phyloP scores from a whole-genome alignment of 2,329 filamentous ascomycete species.

The Alternaria sp. region DNA sequence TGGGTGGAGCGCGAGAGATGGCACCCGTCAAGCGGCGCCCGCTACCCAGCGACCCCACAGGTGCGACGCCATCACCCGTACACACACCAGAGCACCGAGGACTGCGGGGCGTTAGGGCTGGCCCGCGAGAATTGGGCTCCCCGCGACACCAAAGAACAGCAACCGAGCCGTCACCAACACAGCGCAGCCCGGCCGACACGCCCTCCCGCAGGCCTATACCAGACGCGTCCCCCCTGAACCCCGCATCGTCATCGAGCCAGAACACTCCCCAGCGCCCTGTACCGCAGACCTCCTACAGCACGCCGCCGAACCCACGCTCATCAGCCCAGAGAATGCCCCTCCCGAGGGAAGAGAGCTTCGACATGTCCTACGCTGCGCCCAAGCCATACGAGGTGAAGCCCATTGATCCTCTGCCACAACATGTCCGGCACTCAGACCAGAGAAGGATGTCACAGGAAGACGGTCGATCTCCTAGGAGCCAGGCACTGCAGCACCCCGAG shows the following conservation, averaged over 20 bases:
- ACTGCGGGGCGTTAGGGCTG: slow-evolving; percentile 36
- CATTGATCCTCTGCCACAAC: slow-evolving; percentile 34
- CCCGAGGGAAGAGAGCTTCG: slow-evolving; percentile 33
- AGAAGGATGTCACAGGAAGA: slow-evolving; percentile 37
- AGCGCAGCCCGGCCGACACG: slow-evolving; percentile 29
- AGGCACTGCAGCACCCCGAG: slow-evolving; percentile 34
- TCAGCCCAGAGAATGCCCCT: slow-evolving; percentile 29
- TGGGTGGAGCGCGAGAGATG: slow-evolving; percentile 59
- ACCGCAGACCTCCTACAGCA: slow-evolving; percentile 29
- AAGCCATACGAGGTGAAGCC: slow-evolving; percentile 46
- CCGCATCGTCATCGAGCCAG: slow-evolving; percentile 24
- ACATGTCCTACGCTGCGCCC: slow-evolving; percentile 47
- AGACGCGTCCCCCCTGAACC: slow-evolving; percentile 31
- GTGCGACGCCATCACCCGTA: slow-evolving; percentile 49
- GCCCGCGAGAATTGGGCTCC: slow-evolving; percentile 44
- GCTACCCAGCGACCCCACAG: slow-evolving; percentile 77
- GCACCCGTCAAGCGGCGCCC: slow-evolving; percentile 81
- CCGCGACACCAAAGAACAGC: slow-evolving; percentile 37
- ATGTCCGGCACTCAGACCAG: slow-evolving; percentile 26
- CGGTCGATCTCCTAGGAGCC: slow-evolving; percentile 28
- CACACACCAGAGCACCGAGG: slow-evolving; percentile 40
- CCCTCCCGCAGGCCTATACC: slow-evolving; percentile 38
- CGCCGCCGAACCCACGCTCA: slow-evolving; percentile 31
- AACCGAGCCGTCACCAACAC: slow-evolving; percentile 27
- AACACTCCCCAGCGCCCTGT: slow-evolving; percentile 36